Evolutionary conservation across 169 alveolate species (phyloP).

Genomic region (Plasmodium cynomolgi): DNA sequence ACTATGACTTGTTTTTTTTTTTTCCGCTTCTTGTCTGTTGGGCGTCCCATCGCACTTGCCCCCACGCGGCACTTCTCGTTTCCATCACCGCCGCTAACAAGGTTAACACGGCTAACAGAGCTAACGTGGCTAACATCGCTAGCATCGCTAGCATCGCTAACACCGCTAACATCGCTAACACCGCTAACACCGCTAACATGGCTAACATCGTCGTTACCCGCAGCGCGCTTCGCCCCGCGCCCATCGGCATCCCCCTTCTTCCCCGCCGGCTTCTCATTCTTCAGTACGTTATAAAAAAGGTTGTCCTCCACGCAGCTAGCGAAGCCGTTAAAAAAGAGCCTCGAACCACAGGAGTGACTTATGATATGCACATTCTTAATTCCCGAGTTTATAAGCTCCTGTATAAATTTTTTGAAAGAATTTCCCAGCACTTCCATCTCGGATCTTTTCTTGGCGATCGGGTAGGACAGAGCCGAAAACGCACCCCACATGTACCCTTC

Average conservation of each 20-base stretch:
- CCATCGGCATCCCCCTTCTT: neutral
- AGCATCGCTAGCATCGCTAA: neutral
- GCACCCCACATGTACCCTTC: slow-evolving; percentile 86
- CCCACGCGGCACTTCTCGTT: neutral
- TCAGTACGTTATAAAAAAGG: slow-evolving; percentile 59
- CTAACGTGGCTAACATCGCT: neutral
- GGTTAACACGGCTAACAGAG: too few relatives aligned
- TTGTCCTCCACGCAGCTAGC: slow-evolving; percentile 62
- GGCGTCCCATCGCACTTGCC: neutral
- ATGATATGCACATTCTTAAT: slow-evolving; percentile 80
- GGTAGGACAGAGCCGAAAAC: slow-evolving; percentile 83
- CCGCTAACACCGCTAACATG: neutral
- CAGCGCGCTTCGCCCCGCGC: neutral
- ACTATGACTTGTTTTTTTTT: slow-evolving; percentile 74
- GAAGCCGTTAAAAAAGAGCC: slow-evolving; percentile 86
- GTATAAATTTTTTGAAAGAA: slow-evolving; percentile 78
- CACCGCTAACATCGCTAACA: neutral
- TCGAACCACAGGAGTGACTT: slow-evolving; percentile 87
- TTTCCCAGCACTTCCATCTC: slow-evolving; percentile 78
- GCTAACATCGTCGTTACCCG: neutral
- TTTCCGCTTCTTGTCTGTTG: neutral
- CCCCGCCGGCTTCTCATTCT: slow-evolving; percentile 8
- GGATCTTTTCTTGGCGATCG: slow-evolving; percentile 78
- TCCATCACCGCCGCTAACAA: too few relatives aligned
- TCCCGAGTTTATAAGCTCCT: slow-evolving; percentile 77